Percentiles rank a stretch among this genome's conserved stretches.
Evolutionary conservation across 768 basidiomycete genomes (phyloP).

Genomic region (Rhizopogon vulgaris): DNA sequence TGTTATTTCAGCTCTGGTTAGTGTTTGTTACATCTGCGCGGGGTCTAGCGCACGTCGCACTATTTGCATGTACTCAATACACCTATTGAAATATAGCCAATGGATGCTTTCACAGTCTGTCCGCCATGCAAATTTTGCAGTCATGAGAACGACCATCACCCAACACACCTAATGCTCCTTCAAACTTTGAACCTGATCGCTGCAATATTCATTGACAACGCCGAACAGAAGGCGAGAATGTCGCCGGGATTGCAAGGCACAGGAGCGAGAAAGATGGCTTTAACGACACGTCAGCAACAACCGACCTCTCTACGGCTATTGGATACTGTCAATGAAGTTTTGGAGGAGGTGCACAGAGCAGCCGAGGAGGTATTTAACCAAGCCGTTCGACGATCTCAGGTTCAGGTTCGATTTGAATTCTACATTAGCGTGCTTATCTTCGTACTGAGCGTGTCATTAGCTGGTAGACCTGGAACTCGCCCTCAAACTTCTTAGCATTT

Average conservation of each 20-base stretch:
- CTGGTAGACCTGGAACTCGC: constrained; percentile 30
- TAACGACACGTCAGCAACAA: background rate
- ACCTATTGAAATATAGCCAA: constrained; percentile 34
- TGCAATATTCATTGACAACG: constrained; percentile 31
- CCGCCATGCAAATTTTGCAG: constrained; percentile 25
- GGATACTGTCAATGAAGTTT: constrained; percentile 17
- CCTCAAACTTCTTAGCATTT: constrained; percentile 31
- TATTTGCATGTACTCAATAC: constrained; percentile 15
- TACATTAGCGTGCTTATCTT: background rate
- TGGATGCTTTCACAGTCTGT: constrained; percentile 43
- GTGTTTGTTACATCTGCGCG: constrained; percentile 13
- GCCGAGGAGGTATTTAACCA: constrained; percentile 15
- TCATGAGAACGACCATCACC: constrained; percentile 15
- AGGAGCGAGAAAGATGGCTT: constrained; percentile 1
- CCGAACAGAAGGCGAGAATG: constrained; percentile 9
- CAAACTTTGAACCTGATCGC: constrained; percentile 38
- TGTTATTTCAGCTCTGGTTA: constrained; percentile 19
- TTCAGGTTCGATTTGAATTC: constrained; percentile 18
- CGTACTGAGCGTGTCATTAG: background rate
- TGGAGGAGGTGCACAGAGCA: constrained; percentile 14
- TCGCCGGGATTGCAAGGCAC: background rate
- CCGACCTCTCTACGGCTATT: constrained; percentile 2
- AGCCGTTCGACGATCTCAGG: constrained; percentile 10
- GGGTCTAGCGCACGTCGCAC: constrained; percentile 10
- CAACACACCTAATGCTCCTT: constrained; percentile 31